Conservation (phyloP, 257 asterid genomes). For the Marsdenia floribunda region DNA sequence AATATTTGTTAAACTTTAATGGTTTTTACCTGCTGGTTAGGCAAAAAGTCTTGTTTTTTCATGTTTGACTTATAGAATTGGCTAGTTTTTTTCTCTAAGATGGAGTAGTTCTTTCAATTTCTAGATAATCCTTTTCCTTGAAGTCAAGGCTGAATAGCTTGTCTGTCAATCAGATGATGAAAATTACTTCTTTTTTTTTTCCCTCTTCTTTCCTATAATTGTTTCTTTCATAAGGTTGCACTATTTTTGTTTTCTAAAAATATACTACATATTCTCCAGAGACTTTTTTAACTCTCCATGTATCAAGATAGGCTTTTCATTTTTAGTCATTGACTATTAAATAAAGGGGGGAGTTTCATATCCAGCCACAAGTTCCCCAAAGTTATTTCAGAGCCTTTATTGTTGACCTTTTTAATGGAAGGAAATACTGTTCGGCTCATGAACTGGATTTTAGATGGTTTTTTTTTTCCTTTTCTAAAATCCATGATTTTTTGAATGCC, state of each 20-base stretch:
- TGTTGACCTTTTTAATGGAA: constrained; percentile 13
- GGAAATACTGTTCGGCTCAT: constrained; percentile 16
- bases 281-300: neutral
- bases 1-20: neutral
- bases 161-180: neutral
- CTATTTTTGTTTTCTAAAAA: neutral
- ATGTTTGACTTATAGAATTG: neutral
- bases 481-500: neutral
- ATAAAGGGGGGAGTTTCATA: neutral
- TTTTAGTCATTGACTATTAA: neutral
- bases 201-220: no score
- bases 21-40: neutral
- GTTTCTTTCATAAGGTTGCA: neutral
- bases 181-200: neutral
- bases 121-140: neutral
- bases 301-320: neutral
- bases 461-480: constrained; percentile 9
- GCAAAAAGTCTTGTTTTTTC: neutral
- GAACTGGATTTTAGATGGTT: constrained; percentile 15
- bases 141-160: neutral
- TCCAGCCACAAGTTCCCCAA: constrained; percentile 6
- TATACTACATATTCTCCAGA: neutral
- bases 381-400: constrained; percentile 3
- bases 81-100: neutral
- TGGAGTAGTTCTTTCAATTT: neutral